Percentiles rank a stretch among this genome's conserved stretches.
Conservation (phyloP, 495 filamentous ascomycete species). For the Hypoxylon subgilvum region DNA sequence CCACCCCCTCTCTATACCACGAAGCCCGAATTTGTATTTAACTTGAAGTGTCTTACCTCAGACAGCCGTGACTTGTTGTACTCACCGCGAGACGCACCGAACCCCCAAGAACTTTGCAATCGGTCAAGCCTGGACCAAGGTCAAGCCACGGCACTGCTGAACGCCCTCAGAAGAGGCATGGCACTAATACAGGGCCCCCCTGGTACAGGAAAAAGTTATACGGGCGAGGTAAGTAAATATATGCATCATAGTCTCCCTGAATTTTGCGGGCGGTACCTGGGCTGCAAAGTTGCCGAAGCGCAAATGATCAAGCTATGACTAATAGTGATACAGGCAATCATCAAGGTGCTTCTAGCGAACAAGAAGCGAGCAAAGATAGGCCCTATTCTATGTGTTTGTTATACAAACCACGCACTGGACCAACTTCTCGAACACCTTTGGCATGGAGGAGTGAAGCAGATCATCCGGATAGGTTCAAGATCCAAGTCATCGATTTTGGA, state of each 20-base stretch:
- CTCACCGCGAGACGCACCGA: conserved; percentile 41
- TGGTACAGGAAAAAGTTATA: conserved; percentile 77
- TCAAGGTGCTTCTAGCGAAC: conserved; percentile 68
- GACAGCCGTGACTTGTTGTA: conserved; percentile 43
- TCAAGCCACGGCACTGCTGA: conserved; percentile 63
- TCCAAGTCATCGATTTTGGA: conserved; percentile 64
- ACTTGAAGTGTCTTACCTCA: conserved; percentile 55
- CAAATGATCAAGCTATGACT: too few relatives aligned
- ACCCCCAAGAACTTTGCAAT: conserved; percentile 46
- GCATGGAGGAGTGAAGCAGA: conserved; percentile 59
- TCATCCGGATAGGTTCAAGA: conserved; percentile 71
- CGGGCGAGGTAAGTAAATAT: conserved; percentile 51
- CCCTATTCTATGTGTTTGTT: conserved; percentile 68
- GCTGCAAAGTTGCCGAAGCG: too few relatives aligned
- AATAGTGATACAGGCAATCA: conserved; percentile 46
- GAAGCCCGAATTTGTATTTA: conserved; percentile 57
- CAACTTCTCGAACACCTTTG: conserved; percentile 71
- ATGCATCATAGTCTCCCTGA: too few relatives aligned
- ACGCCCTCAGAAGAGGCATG: conserved; percentile 60
- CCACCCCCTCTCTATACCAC: conserved; percentile 61
- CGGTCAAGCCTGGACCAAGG: conserved; percentile 60
- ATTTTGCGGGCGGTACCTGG: too few relatives aligned
- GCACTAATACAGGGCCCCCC: conserved; percentile 81
- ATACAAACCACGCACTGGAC: conserved; percentile 77
- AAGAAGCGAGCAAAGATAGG: conserved; percentile 56